A percentile compares a stretch with the other conserved stretches of the same genome.
Conservation (phyloP, 257 asterid species). For the Fraxinus cuspidata region DNA sequence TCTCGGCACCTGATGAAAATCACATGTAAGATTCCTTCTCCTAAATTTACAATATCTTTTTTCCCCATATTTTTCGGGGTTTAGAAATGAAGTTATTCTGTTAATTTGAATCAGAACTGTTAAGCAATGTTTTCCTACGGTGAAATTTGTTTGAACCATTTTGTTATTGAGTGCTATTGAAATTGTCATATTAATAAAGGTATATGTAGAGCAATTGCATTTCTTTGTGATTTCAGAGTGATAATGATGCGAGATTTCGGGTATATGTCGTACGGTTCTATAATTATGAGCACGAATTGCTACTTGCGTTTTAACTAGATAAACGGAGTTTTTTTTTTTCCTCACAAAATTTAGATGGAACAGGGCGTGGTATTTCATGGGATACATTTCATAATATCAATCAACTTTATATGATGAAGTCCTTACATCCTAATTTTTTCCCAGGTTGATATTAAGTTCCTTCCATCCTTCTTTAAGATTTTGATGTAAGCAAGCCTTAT, state of each 20-base stretch:
- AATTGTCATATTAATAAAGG: background rate
- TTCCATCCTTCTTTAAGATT: background rate
- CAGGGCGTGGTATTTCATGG: background rate
- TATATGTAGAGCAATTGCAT: background rate
- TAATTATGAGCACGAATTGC: background rate
- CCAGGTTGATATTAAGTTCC: background rate
- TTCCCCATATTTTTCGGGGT: constrained; percentile 17
- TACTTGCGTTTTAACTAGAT: constrained; percentile 1
- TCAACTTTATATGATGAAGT: background rate
- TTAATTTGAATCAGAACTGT: constrained; percentile 20
- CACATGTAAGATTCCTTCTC: constrained; percentile 47
- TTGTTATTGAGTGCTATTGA: background rate
- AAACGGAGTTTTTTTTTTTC: background rate
- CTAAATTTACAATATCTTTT: background rate
- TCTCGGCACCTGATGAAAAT: constrained; percentile 55
- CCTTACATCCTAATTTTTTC: background rate
- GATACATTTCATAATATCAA: background rate
- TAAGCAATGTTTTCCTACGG: background rate
- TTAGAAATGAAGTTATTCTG: constrained; percentile 18
- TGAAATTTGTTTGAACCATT: constrained; percentile 15
- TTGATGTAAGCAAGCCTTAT: constrained; percentile 9
- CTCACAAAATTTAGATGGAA: background rate
- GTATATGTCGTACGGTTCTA: background rate
- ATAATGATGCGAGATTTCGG: background rate
- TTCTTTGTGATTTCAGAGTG: constrained; percentile 11